Evolutionary conservation across 176 grass and related monocot genomes (phyloP).

Genomic region (Oryza meyeriana): DNA sequence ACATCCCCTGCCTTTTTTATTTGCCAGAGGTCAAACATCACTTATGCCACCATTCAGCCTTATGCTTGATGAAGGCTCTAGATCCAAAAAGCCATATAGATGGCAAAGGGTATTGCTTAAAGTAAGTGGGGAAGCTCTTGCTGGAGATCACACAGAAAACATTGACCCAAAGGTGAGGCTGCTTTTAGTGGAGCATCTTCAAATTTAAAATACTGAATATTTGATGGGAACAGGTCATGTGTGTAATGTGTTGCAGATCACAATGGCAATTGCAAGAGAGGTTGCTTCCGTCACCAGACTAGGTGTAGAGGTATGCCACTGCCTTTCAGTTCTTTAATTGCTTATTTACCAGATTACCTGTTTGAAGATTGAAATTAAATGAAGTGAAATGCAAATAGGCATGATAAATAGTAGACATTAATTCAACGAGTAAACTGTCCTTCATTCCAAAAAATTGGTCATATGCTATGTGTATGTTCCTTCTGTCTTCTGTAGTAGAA

Average conservation of each 20-base stretch:
- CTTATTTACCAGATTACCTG: background rate
- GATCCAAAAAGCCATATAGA: slow-evolving; percentile 56
- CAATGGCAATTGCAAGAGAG: slow-evolving; percentile 97
- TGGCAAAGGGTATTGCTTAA: slow-evolving; percentile 94
- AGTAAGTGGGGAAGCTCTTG: slow-evolving; percentile 94
- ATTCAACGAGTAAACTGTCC: background rate
- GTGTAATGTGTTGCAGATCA: slow-evolving; percentile 54
- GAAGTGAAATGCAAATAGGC: background rate
- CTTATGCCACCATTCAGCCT: slow-evolving; percentile 55
- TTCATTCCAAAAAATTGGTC: background rate
- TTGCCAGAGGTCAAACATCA: slow-evolving; percentile 41
- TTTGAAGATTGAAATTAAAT: slow-evolving; percentile 2
- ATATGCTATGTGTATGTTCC: slow-evolving; percentile 6
- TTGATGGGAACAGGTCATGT: background rate
- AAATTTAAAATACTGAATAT: background rate
- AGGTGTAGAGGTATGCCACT: slow-evolving; percentile 76
- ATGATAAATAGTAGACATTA: background rate
- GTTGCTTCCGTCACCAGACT: slow-evolving; percentile 92
- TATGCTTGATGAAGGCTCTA: slow-evolving; percentile 50
- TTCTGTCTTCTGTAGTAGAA: background rate
- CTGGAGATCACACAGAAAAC: slow-evolving; percentile 73
- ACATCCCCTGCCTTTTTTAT: background rate
- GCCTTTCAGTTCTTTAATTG: background rate
- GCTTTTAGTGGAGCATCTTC: slow-evolving; percentile 9
- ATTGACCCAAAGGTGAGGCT: slow-evolving; percentile 84